Evolutionary conservation across 2,329 filamentous ascomycete species (phyloP), one percentile per base, ranked within the genome.

Genomic region (Blumeria graminis): DNA sequence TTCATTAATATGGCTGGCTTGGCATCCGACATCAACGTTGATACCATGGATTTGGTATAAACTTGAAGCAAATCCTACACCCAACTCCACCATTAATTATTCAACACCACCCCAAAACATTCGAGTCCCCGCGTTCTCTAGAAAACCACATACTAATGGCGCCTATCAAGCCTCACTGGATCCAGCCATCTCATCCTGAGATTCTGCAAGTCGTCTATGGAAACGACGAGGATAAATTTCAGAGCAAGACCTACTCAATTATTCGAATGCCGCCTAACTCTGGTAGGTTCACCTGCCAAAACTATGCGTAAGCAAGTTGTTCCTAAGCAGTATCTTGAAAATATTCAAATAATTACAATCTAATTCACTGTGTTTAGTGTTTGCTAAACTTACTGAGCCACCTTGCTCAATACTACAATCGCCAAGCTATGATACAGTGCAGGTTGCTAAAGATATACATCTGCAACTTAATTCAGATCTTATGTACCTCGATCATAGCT

Each of bases 401-500:
- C 75, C 80, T 3, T 78, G 78, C 64, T 76, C 74, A 16, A 64
- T 69, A n/a, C 74, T 75, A 55, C 66, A 70, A 3, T 71, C 73
- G 59, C 71, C 77, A 2, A 81, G 76, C 10, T 83, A 82, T 62
- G 76, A 78, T 34, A 81, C 79, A 1, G 78, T 82, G 32, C 80
- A 83, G 68, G 74, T 74, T 59, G 76, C 72, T 58, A 69, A 69
- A 56, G 66, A 76, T 61, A 69, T 69, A 57, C 80, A 83, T 65
- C 67, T 82, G 62, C 74, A 77, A 62, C 69, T 83, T 46, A 82
- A 83, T 69, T 80, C 76, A 62, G 79, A 82, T 63, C 65, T 83
- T 64, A 66, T 83, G 50, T 83, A 81, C 68, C 78, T 81, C 61
- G 83, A 83, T 67, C 80, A 83, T 68, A 80, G 76, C 4, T 83